Conservation (phyloP, 441 rosid species). For the Jatropha podagrica region DNA sequence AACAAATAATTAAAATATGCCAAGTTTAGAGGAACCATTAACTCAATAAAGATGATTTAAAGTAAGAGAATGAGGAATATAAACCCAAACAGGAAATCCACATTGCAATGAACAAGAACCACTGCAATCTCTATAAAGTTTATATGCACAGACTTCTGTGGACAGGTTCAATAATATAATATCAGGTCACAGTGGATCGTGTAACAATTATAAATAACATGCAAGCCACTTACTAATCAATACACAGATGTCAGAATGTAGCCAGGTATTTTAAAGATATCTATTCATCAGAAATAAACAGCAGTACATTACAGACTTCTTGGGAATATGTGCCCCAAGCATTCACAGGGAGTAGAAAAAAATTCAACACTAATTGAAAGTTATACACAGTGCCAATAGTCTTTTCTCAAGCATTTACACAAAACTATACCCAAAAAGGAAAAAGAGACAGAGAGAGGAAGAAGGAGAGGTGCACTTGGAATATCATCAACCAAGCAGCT, state of each 20-base stretch:
- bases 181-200: background rate
- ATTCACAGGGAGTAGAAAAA: background rate
- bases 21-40: background rate
- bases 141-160: background rate
- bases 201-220: background rate
- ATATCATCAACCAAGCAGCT: constrained; percentile 15
- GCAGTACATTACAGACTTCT: background rate
- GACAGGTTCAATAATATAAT: background rate
- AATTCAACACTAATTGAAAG: background rate
- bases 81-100: constrained; percentile 3
- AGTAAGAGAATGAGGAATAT: background rate
- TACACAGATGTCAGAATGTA: background rate
- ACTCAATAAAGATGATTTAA: background rate
- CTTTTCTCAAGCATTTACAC: background rate
- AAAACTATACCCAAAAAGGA: background rate
- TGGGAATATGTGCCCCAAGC: constrained; percentile 3
- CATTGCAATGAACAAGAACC: background rate
- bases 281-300: background rate
- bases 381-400: background rate
- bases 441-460: no score
- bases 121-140: constrained; percentile 3
- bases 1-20: background rate
- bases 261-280: background rate
- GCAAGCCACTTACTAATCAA: background rate
- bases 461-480: background rate